phyloP scores from a whole-genome alignment of 1,284 basidiomycete genomes.

The Tilletia caries region DNA sequence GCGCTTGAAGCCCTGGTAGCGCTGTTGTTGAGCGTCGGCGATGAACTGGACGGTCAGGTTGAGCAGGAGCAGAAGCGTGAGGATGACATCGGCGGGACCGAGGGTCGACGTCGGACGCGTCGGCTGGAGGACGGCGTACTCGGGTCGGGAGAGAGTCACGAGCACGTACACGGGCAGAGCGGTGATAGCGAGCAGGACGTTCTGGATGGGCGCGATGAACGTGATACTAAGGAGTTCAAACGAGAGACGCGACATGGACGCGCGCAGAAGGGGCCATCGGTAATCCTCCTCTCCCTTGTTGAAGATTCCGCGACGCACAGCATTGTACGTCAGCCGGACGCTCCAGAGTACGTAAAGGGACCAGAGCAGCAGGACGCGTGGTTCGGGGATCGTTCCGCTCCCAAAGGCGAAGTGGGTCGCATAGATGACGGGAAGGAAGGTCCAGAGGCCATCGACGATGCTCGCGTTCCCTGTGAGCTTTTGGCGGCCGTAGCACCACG shows the following conservation, averaged over 20 bases:
- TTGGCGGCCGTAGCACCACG: slow-evolving; percentile 41
- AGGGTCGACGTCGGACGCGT: slow-evolving; percentile 57
- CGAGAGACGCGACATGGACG: slow-evolving; percentile 64
- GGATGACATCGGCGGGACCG: slow-evolving; percentile 65
- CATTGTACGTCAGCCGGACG: slow-evolving; percentile 73
- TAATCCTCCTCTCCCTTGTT: slow-evolving; percentile 77
- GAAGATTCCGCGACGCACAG: slow-evolving; percentile 78
- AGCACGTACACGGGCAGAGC: slow-evolving; percentile 62
- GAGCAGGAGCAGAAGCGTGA: slow-evolving; percentile 64
- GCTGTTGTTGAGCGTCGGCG: slow-evolving; percentile 86
- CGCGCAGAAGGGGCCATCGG: slow-evolving; percentile 76
- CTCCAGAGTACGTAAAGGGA: slow-evolving; percentile 51
- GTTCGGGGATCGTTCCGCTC: slow-evolving; percentile 44
- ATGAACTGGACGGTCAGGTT: slow-evolving; percentile 70
- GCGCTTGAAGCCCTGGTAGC: slow-evolving; percentile 74
- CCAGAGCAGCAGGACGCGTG: slow-evolving; percentile 53
- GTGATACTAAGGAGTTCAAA: slow-evolving; percentile 78
- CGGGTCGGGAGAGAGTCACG: slow-evolving; percentile 46
- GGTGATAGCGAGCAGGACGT: slow-evolving; percentile 67
- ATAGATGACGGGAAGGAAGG: slow-evolving; percentile 46
- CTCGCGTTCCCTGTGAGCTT: slow-evolving; percentile 43
- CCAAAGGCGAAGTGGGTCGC: slow-evolving; percentile 44
- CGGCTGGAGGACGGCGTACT: slow-evolving; percentile 55
- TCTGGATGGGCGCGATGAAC: slow-evolving; percentile 77
- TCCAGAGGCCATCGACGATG: slow-evolving; percentile 47